phyloP scores from a whole-genome alignment of 2,329 filamentous ascomycete genomes.

The Pestalotiopsis sp. region DNA sequence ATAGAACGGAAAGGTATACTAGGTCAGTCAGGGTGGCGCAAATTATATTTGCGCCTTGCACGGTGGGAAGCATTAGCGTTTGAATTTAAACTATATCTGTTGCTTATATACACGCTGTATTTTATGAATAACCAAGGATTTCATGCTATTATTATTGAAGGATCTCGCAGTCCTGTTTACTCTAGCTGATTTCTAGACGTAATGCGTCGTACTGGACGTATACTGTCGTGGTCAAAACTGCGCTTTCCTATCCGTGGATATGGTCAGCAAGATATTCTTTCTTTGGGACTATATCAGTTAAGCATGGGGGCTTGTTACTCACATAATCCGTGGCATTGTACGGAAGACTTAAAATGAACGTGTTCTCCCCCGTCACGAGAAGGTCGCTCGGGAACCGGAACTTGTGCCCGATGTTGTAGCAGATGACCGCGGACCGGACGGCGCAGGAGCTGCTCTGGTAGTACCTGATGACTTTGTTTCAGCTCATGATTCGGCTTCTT shows the following conservation, averaged over 20 bases:
- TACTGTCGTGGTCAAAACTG: constrained; percentile 53
- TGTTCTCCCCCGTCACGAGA: constrained; percentile 55
- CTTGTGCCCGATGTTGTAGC: constrained; percentile 64
- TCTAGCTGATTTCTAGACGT: constrained; percentile 51
- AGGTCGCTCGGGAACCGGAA: constrained; percentile 55
- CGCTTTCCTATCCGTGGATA: constrained; percentile 47
- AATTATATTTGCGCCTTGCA: not conserved
- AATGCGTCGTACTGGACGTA: constrained; percentile 71
- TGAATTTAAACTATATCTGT: not conserved
- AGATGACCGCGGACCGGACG: constrained; percentile 60
- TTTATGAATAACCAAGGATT: too few species aligned
- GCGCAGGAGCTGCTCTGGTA: constrained; percentile 62
- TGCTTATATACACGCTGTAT: not conserved
- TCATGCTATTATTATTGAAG: not conserved
- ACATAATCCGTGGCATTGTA: constrained; percentile 57
- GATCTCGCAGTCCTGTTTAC: not conserved
- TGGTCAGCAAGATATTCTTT: not conserved
- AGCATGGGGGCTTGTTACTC: not conserved
- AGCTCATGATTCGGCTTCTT: too few species aligned
- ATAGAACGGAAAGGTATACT: not conserved
- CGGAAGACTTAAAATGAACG: constrained; percentile 60
- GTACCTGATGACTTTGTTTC: constrained; percentile 22
- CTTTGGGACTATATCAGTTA: not conserved
- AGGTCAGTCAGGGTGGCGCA: not conserved
- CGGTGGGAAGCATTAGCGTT: not conserved